Percentiles rank a stretch among this genome's conserved stretches.
Conservation (phyloP, 331 rosid species). For the Quercus tomentella region DNA sequence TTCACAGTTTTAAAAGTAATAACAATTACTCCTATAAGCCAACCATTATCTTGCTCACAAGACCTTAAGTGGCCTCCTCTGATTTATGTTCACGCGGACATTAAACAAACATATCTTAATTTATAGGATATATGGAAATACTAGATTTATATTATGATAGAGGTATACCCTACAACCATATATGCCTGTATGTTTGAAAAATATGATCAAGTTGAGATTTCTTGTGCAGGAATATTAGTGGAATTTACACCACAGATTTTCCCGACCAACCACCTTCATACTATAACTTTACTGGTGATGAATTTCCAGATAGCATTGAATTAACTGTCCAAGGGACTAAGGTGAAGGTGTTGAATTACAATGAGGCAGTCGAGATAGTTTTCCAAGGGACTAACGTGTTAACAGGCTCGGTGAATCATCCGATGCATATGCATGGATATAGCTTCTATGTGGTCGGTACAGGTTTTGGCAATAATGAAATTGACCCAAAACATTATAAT, state of each 20-base stretch:
- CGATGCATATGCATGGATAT: conserved; percentile 55
- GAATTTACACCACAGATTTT: conserved; percentile 10
- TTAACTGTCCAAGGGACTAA: conserved; percentile 20
- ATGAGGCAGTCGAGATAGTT: conserved; percentile 37
- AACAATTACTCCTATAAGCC: too few species aligned
- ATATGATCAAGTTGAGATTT: not conserved
- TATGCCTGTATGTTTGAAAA: not conserved
- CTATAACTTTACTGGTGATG: conserved; percentile 31
- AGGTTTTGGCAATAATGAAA: conserved; percentile 39
- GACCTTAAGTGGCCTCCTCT: too few species aligned
- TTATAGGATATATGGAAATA: too few species aligned
- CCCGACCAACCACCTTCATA: conserved; percentile 28
- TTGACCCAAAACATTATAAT: conserved; percentile 34
- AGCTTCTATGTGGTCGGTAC: conserved; percentile 48
- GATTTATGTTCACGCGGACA: too few species aligned
- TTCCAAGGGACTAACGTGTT: conserved; percentile 42
- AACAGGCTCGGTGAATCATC: conserved; percentile 30
- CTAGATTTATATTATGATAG: not conserved
- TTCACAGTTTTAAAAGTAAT: too few species aligned
- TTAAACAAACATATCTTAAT: too few species aligned
- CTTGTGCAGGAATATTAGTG: not conserved
- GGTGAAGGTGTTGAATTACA: conserved; percentile 38
- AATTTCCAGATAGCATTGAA: not conserved
- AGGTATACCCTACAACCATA: not conserved
- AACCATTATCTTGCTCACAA: too few species aligned